These are phyloP conservation scores for Parafenestella ontariensis DNA, from an alignment of 2,329 filamentous ascomycete species.

Conservation along the genomic window DNA sequence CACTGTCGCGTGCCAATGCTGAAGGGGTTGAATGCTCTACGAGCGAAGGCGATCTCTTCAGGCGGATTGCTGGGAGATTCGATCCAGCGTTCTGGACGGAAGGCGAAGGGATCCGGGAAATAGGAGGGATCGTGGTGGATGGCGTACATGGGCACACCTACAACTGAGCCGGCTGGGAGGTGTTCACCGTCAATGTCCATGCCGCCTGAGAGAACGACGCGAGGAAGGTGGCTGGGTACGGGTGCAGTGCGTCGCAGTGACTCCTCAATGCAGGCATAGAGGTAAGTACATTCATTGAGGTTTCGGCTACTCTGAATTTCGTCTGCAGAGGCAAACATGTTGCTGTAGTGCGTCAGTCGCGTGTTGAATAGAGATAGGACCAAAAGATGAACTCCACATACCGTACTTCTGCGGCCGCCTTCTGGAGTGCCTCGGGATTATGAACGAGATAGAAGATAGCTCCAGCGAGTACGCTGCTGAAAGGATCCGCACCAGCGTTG, in stretches of 20 bases:
- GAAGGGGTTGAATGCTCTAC: conserved; percentile 72
- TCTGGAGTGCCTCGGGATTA: conserved; percentile 34
- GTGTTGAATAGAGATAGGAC: background rate
- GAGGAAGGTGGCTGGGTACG: conserved; percentile 35
- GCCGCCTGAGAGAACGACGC: conserved; percentile 34
- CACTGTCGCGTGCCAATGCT: conserved; percentile 67
- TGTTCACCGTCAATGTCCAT: conserved; percentile 28
- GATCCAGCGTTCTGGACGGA: conserved; percentile 32
- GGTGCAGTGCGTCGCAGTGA: conserved; percentile 37
- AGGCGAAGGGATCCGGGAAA: conserved; percentile 24
- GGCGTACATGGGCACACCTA: conserved; percentile 34
- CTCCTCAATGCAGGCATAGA: conserved; percentile 45
- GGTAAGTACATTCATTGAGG: conserved; percentile 34
- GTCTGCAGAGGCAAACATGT: conserved; percentile 11
- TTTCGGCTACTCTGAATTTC: conserved; percentile 30
- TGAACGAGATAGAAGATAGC: conserved; percentile 51
- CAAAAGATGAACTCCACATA: conserved; percentile 1
- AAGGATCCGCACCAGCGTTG: conserved; percentile 53
- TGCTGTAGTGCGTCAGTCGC: background rate
- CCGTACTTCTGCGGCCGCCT: conserved; percentile 32
- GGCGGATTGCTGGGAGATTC: conserved; percentile 14
- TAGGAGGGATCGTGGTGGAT: conserved; percentile 26
- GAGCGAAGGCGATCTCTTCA: conserved; percentile 4
- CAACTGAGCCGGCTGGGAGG: conserved; percentile 28
- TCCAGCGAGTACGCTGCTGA: conserved; percentile 38